Base-by-base conservation (phyloP, 768 basidiomycete genomes). In the Mycena rosella region DNA sequence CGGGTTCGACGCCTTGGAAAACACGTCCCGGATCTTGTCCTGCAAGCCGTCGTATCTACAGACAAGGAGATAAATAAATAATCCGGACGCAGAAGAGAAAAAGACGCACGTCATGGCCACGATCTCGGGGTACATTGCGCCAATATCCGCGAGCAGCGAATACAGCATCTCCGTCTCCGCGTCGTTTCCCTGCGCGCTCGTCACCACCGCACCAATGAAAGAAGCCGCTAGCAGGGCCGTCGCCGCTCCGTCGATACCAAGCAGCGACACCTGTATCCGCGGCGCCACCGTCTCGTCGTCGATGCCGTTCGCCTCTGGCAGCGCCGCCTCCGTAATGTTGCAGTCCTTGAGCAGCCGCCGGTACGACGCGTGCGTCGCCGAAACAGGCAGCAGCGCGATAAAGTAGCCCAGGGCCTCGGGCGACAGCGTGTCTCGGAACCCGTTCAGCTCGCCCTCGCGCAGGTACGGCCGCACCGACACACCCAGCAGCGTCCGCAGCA, bases 131-230 rank as follows among this genome's bases (percentile, higher is more conserved):
- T 88, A 91, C 11, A 82, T 78, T 9, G 80, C 79, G 18, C 89
- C 87, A 17, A 95, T 85, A 47, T 95, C 91, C 32, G 92, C 87
- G 32, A 98, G 83, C 34, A 97, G 76, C 52, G 85, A 84, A 77
- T 92, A 96, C 49, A 96, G 77, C 44, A 96, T 90, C 75, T 94
- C 88, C 2, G 90, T 91, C 79, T 98, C 96, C 2, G 85, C 82
- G 70, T 94, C 93, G 68, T 95, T 93, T 3, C 91, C 89, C 73
- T 94, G 90, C 1, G 93, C 90, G 9, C 88, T 91, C 48, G 82
- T 81, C 17, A 96, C 82, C 78, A 96, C 92, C 1, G 92, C 89
- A 3, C 88, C 88, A 42, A 90, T 82, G 73, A 96, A 92, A 1
- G 94, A 91, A 45, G 89, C 86, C 7, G 89, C 84, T 13, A 96